Base-by-base conservation (phyloP, 306 rosid genomes). In the Mucuna pruriens region DNA sequence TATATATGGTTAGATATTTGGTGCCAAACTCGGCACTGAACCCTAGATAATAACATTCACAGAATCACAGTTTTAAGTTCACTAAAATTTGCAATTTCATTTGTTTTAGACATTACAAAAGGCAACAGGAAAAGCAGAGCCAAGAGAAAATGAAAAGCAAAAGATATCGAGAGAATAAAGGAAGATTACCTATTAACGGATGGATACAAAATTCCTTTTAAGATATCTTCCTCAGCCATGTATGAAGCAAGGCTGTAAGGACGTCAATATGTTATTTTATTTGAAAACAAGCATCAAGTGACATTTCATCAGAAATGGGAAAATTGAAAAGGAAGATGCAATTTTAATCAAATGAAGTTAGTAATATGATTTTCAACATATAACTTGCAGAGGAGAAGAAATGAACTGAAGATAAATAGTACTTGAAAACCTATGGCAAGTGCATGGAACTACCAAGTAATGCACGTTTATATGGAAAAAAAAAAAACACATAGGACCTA, bases 221-320 rank as follows among this genome's bases (percentile, higher is more conserved):
- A 85, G 84, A 89, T 81, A 80, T 95, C 99, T 77, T 91, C 98
- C 71, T 93, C 97, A 9, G 85, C 90, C 91, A 95, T 95, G 85
- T 95, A 95, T 38, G 98, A 89, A 76, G 99, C 99, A 75, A 95
- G 99, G 90, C 98, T 95, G 93, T 69, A 84, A 51, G 85, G 51
- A 85, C 25, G 68, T 83, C 26, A 87, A 19, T 48, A 77, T 77
- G 75, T 89, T 71, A 88, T 84, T 60, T 81, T 81, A 67, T 77
- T 33, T 71, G 62, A 61, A 79, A 73, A 65, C 20, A 81, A 22
- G 25, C 44, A 71, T 42, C 12, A 12, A 61, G 33, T 57, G 26
- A 62, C 26, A 76, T 39, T 57, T 44, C 60, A 46, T 20, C 19
- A 40, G 55, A 29, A 76, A 40, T 74, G 20, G 39, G 31, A 49